Percentiles rank a stretch among this genome's conserved stretches.
These are phyloP conservation scores for Punctularia strigosozonata DNA, from an alignment of 768 basidiomycete species.

Conservation along the genomic window DNA sequence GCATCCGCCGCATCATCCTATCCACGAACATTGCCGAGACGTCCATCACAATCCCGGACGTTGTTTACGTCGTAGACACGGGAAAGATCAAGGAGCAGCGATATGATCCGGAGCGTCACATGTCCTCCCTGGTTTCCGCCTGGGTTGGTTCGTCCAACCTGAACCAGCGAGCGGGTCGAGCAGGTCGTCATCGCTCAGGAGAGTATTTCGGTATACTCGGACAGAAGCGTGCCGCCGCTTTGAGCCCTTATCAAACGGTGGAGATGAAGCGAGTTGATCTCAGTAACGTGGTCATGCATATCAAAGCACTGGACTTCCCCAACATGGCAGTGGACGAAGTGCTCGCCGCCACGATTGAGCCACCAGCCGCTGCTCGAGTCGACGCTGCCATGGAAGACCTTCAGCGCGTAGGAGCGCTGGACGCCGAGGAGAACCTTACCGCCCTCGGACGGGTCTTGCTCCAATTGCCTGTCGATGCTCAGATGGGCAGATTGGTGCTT, in stretches of 20 bases:
- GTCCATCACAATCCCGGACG: slow-evolving; percentile 89
- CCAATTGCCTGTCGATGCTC: slow-evolving; percentile 81
- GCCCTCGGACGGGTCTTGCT: slow-evolving; percentile 82
- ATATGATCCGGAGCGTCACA: slow-evolving; percentile 81
- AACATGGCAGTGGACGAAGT: slow-evolving; percentile 82
- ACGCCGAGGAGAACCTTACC: slow-evolving; percentile 63
- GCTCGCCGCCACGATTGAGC: slow-evolving; percentile 74
- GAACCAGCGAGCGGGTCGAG: slow-evolving; percentile 85
- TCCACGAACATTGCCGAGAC: slow-evolving; percentile 96
- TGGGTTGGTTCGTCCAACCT: slow-evolving; percentile 89
- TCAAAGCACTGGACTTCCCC: slow-evolving; percentile 87
- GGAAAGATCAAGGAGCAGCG: slow-evolving; percentile 81
- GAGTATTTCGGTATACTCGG: slow-evolving; percentile 85
- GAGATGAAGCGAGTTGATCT: slow-evolving; percentile 92
- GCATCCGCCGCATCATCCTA: slow-evolving; percentile 79
- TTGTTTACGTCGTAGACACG: slow-evolving; percentile 88
- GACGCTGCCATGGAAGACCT: slow-evolving; percentile 68
- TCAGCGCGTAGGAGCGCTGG: slow-evolving; percentile 80
- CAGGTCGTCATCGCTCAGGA: slow-evolving; percentile 83
- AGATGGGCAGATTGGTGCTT: slow-evolving; percentile 80
- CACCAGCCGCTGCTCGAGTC: slow-evolving; percentile 70
- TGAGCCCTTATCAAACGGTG: slow-evolving; percentile 78
- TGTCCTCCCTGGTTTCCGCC: slow-evolving; percentile 80
- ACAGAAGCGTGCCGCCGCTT: slow-evolving; percentile 39
- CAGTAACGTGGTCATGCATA: slow-evolving; percentile 91